Conservation (phyloP, 1,284 basidiomycete genomes). For the Kwoniella shivajii region DNA sequence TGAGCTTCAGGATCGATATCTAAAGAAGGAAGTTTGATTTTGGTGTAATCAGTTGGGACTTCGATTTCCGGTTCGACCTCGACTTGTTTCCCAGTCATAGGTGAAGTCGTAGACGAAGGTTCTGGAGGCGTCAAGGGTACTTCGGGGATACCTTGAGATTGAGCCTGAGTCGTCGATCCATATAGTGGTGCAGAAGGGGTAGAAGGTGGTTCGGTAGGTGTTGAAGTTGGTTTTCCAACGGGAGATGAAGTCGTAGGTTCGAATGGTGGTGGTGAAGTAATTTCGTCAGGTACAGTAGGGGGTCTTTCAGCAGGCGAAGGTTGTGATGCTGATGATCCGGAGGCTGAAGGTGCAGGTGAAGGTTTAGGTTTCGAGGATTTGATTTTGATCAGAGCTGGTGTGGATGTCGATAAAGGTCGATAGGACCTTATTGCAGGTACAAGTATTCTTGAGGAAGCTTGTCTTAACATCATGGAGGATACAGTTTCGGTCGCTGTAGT, state of each 20-base stretch:
- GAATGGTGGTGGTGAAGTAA: constrained; percentile 24
- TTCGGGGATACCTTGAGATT: not conserved
- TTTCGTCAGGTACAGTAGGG: constrained; percentile 28
- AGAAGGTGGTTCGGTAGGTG: not conserved
- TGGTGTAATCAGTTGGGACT: constrained; percentile 37
- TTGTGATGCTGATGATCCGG: not conserved
- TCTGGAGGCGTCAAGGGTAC: constrained; percentile 23
- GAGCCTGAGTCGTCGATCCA: no score
- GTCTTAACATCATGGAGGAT: constrained; percentile 29
- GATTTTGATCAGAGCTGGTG: constrained; percentile 23
- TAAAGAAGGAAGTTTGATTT: constrained; percentile 48
- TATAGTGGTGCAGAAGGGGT: not conserved
- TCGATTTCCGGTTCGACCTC: constrained; percentile 1
- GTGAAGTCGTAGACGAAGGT: constrained; percentile 8
- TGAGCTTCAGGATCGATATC: constrained; percentile 51
- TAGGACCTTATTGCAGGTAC: constrained; percentile 6
- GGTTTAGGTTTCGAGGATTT: constrained; percentile 20
- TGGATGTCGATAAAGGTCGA: constrained; percentile 20
- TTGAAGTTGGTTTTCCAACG: not conserved
- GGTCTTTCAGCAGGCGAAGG: constrained; percentile 40
- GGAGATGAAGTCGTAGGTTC: constrained; percentile 23
- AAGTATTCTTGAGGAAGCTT: constrained; percentile 17
- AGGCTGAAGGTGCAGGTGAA: not conserved
- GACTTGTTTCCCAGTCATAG: not conserved
- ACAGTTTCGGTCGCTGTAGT: no score